Evolutionary conservation across 2,329 filamentous ascomycete species (phyloP), one percentile per base, ranked within the genome.

Genomic region (Sporothrix variecibatus): DNA sequence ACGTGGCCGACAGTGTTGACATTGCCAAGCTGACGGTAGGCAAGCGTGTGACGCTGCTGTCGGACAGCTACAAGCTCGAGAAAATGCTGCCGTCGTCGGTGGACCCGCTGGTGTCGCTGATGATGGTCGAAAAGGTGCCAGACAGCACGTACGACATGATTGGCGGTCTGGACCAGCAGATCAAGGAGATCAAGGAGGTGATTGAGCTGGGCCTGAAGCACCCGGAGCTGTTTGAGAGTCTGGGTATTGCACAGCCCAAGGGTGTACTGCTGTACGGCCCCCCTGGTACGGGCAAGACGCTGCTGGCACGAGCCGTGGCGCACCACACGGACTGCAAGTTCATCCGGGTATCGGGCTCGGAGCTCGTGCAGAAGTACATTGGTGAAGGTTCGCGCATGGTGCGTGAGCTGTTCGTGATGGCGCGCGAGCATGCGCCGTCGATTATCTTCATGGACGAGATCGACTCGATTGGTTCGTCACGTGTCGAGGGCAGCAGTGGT

Each of bases 401-500:
- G 77, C 94, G 96, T 81, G 96, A 99, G 85, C 89, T 99, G 71
- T 99, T 99, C 88, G 93, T 99, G 82, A 99, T 99, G 96, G 96
- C 96, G 38, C 90, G 96, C 84, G 96, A 99, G 82, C 96, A 99
- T 80, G 96, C 96, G 0, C 96, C 96, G 28, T 97, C 94, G 78
- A 99, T 99, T 85, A 99, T 99, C 84, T 99, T 99, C 87, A 99
- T 99, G 96, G 96, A 99, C 83, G 96, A 99, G 84, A 98, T 99
- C 83, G 96, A 99, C 87, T 97, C 94, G 78, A 99, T 99, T 84
- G 96, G 96, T 77, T 98, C 95, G 46, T 97, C 94, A 75, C 93
- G 96, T 84, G 95, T 99, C 72, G 96, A 99, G 82, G 95, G 95
- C 34, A 97, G 93, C 74, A 97, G 94, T 26, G 95, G 95, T 72